Conservation (phyloP, 371 early-diverging fungal species). For the Saksenaea vasiformis region DNA sequence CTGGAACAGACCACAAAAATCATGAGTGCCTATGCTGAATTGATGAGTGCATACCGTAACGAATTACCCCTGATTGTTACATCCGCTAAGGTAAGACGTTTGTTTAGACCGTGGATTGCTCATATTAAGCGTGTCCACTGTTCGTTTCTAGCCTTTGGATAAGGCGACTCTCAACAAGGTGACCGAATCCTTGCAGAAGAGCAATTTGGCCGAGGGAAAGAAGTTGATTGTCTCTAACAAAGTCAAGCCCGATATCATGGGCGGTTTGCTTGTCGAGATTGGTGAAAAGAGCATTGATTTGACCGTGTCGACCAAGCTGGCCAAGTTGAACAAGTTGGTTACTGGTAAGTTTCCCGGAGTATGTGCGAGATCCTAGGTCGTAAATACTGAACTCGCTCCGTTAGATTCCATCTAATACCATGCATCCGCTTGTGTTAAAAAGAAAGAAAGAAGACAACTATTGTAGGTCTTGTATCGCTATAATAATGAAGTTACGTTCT, state of each 20-base stretch:
- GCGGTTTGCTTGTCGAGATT: slow-evolving; percentile 95
- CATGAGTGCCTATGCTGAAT: slow-evolving; percentile 73
- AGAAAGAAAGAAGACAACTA: not conserved
- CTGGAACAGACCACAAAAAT: slow-evolving; percentile 84
- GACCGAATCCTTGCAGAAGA: slow-evolving; percentile 53
- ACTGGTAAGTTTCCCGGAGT: slow-evolving; percentile 39
- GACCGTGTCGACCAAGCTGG: slow-evolving; percentile 91
- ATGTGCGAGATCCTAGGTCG: not conserved
- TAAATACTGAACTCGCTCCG: not conserved
- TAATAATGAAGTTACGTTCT: not conserved
- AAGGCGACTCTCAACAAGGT: slow-evolving; percentile 54
- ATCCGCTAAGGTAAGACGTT: slow-evolving; percentile 73
- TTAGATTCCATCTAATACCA: slow-evolving; percentile 6
- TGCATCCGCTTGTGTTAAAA: not conserved
- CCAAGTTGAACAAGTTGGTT: slow-evolving; percentile 93
- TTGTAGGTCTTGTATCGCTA: no score
- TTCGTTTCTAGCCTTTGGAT: slow-evolving; percentile 48
- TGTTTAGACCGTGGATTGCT: not conserved
- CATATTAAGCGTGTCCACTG: not conserved
- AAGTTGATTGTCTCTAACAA: slow-evolving; percentile 85
- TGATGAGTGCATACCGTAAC: slow-evolving; percentile 93
- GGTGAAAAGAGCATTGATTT: slow-evolving; percentile 98
- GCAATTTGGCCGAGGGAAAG: slow-evolving; percentile 51
- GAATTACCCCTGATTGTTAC: slow-evolving; percentile 90
- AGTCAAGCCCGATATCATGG: slow-evolving; percentile 92